Evolutionary conservation across 2,329 filamentous ascomycete genomes (phyloP).

Genomic region (Beauveria caledonica): DNA sequence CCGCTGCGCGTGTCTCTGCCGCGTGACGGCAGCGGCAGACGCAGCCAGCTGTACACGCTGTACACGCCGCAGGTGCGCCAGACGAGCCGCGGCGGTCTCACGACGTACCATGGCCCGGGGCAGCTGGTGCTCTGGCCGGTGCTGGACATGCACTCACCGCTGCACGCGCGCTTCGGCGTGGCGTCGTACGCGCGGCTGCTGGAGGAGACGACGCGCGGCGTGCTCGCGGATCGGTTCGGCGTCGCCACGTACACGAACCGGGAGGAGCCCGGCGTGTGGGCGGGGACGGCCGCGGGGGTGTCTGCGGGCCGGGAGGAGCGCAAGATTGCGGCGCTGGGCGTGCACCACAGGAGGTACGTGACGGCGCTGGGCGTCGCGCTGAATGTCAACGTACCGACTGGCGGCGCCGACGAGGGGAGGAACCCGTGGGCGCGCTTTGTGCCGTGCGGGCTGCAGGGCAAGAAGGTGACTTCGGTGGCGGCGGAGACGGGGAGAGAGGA

Average conservation of each 20-base stretch:
- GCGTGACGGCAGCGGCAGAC: constrained; percentile 18
- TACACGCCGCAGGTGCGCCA: constrained; percentile 54
- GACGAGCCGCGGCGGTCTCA: constrained; percentile 78
- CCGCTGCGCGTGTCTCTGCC: constrained; percentile 28
- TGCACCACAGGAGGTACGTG: constrained; percentile 80
- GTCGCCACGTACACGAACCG: constrained; percentile 52
- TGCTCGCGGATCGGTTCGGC: constrained; percentile 48
- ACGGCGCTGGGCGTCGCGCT: constrained; percentile 78
- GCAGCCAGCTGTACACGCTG: constrained; percentile 20
- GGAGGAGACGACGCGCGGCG: constrained; percentile 65
- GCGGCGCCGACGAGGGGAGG: constrained; percentile 21
- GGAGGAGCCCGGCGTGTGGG: constrained; percentile 84
- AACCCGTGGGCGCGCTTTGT: constrained; percentile 65
- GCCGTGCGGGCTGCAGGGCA: constrained; percentile 80
- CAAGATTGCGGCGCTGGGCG: constrained; percentile 86
- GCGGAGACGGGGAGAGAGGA: constrained; percentile 33
- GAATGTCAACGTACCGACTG: constrained; percentile 58
- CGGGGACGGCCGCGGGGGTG: constrained; percentile 20
- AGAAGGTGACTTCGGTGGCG: constrained; percentile 66
- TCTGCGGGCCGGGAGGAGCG: constrained; percentile 30
- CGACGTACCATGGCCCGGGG: constrained; percentile 91
- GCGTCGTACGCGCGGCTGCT: constrained; percentile 70
- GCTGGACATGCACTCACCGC: constrained; percentile 60
- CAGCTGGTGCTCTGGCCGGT: constrained; percentile 91
- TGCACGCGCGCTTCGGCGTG: constrained; percentile 55